These are phyloP conservation scores for Acacia concinna DNA, from an alignment of 331 rosid genomes.

Conservation along the genomic window DNA sequence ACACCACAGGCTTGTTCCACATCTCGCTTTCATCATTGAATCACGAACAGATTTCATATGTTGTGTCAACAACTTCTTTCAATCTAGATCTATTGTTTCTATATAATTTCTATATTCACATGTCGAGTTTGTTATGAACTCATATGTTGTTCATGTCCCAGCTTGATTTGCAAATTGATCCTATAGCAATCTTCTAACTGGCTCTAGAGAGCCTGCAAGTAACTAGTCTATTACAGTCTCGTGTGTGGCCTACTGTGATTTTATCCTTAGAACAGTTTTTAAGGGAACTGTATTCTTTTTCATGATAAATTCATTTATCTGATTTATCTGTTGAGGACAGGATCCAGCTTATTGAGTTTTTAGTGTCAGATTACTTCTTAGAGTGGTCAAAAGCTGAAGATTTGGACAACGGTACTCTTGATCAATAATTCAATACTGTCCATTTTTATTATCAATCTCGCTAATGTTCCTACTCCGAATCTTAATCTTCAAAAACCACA, in stretches of 20 bases:
- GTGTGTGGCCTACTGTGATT: neutral
- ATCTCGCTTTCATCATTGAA: neutral
- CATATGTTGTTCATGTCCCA: neutral
- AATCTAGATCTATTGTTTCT: neutral
- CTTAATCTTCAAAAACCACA: neutral
- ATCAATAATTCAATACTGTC: constrained; percentile 15
- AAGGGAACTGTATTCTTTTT: neutral
- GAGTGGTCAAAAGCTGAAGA: constrained; percentile 72
- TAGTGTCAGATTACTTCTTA: constrained; percentile 65
- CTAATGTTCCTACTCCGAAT: constrained; percentile 8
- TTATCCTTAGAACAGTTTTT: neutral
- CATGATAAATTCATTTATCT: neutral
- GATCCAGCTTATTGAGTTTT: constrained; percentile 86
- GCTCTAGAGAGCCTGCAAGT: neutral
- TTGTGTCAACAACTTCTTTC: neutral
- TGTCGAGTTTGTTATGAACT: neutral
- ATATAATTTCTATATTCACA: neutral
- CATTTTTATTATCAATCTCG: constrained; percentile 4
- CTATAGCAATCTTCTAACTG: neutral
- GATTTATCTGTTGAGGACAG: constrained; percentile 43
- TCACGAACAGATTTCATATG: neutral
- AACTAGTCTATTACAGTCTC: neutral
- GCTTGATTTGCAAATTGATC: neutral
- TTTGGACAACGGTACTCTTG: constrained; percentile 58
- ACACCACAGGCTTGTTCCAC: neutral